Base-by-base conservation (phyloP, 2,329 filamentous ascomycete genomes). In the Dactylellina sp. region DNA sequence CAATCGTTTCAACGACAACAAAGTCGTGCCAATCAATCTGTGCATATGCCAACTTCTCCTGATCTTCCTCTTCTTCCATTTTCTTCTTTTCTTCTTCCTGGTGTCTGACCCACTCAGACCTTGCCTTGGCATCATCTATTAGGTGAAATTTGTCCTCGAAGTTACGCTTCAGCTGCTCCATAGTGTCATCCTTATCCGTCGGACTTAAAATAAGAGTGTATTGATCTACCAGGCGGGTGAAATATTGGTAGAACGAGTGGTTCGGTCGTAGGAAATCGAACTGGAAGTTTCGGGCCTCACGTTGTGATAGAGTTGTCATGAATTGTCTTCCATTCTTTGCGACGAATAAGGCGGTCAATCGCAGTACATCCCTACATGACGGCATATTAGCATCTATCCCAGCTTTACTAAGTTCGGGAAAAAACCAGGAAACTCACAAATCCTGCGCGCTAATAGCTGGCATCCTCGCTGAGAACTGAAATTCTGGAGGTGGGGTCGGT, bases 21-120 rank as follows among this genome's bases (percentile, higher is more conserved):
- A 99, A 99, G 80, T 98, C 94, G 79, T 96, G 92, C 95, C 95
- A 99, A 81, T 99, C 95, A 76, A 99, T 95, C 78, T 95, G 90
- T 0, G 91, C 90, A 81, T 95, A 90, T 60, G 86, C 86, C 55
- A 89, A 80, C 79, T 89, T 89, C 81, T 97, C 91, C 79, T 92
- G 88, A 79, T 96, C 91, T 42, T 90, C 90, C 76, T 93, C 89
- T 79, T 96, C 92, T 79, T 96, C 93, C 80, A 93, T 93, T 84
- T 93, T 91, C 78, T 89, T 88, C 80, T 93, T 94, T 82, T 97
- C 91, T 62, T 89, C 84, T 77, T 95, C 91, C 79, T 95, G 90
- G 79, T 88, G 91, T 81, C 92, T 93, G 76, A 90, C 86, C 85
- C 93, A 98, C 78, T 96, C 92, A 4, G 94, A 91, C 59, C 95